phyloP scores from a whole-genome alignment of 805 yeast species.

The Starmerella bombi region DNA sequence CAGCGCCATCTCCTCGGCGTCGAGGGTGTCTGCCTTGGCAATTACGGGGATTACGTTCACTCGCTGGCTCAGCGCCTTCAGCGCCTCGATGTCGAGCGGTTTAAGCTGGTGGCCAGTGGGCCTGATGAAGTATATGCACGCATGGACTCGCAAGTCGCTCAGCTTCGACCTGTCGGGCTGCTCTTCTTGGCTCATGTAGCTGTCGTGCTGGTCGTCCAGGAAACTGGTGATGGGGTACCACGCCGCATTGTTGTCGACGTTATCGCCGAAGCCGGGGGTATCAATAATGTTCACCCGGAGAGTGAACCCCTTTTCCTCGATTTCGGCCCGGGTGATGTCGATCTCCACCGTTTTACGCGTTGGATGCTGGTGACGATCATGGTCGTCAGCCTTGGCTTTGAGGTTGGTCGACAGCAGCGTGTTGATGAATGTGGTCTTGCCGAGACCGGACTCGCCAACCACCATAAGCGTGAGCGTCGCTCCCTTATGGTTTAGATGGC shows the following conservation, averaged over 20 bases:
- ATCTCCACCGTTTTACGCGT: constrained; percentile 31
- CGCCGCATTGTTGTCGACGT: constrained; percentile 47
- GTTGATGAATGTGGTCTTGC: constrained; percentile 52
- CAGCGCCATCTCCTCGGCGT: constrained; percentile 39
- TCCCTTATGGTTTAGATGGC: constrained; percentile 36
- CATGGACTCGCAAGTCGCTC: constrained; percentile 63
- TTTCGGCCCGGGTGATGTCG: constrained; percentile 34
- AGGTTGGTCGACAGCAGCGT: constrained; percentile 51
- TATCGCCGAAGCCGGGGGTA: constrained; percentile 67
- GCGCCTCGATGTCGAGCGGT: constrained; percentile 56
- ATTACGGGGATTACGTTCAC: constrained; percentile 75
- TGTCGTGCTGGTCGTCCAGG: constrained; percentile 67
- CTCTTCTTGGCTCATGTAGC: constrained; percentile 58
- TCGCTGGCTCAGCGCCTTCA: constrained; percentile 55
- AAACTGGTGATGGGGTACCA: constrained; percentile 60
- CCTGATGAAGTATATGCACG: constrained; percentile 67
- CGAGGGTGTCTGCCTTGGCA: constrained; percentile 66
- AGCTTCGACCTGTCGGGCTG: constrained; percentile 48
- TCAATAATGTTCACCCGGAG: constrained; percentile 54
- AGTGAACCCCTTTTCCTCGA: constrained; percentile 47
- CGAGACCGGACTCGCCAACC: constrained; percentile 77
- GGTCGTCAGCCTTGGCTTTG: constrained; percentile 33
- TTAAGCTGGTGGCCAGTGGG: constrained; percentile 52
- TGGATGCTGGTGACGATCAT: constrained; percentile 29
- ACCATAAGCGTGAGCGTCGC: constrained; percentile 69